These are phyloP conservation scores for Colletotrichum sp. DNA, from an alignment of 2,329 filamentous ascomycete genomes.

Conservation along the genomic window DNA sequence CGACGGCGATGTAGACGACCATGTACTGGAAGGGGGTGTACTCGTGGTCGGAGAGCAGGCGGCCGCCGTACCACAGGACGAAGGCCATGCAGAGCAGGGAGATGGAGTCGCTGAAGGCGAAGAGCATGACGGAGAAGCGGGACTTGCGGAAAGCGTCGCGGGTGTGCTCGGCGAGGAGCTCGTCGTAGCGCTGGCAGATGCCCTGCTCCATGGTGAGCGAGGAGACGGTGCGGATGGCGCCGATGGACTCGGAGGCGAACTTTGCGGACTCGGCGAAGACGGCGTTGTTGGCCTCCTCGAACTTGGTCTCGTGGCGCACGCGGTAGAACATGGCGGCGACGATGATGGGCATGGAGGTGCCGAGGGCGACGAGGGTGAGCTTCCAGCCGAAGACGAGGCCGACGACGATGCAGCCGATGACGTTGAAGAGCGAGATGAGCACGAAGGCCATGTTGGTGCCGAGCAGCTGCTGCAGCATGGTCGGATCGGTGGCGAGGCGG, in stretches of 20 bases:
- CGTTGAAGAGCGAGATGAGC: constrained; percentile 20
- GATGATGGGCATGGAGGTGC: constrained; percentile 24
- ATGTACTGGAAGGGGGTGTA: constrained; percentile 25
- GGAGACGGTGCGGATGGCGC: constrained; percentile 21
- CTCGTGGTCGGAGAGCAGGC: constrained; percentile 15
- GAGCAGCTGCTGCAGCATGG: constrained; percentile 21
- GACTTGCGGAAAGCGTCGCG: constrained; percentile 16
- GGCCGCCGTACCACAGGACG: constrained; percentile 22
- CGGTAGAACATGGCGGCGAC: constrained; percentile 20
- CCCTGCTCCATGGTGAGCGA: constrained; percentile 19
- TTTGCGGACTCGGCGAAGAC: constrained; percentile 19
- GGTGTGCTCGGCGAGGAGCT: background rate
- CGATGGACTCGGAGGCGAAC: constrained; percentile 21
- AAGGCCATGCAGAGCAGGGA: constrained; percentile 21
- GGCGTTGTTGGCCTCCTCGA: constrained; percentile 12
- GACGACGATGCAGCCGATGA: constrained; percentile 25
- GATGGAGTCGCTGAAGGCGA: constrained; percentile 17
- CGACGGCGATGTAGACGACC: constrained; percentile 24
- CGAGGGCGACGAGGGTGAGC: constrained; percentile 38
- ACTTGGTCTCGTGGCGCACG: constrained; percentile 16
- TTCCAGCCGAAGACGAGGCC: constrained; percentile 45
- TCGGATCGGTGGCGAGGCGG: constrained; percentile 26
- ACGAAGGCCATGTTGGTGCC: constrained; percentile 23
- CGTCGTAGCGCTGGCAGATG: constrained; percentile 13
- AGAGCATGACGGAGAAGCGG: constrained; percentile 12